These are phyloP conservation scores for Penicillium concentricum DNA, from an alignment of 2,329 filamentous ascomycete genomes.

Conservation along the genomic window DNA sequence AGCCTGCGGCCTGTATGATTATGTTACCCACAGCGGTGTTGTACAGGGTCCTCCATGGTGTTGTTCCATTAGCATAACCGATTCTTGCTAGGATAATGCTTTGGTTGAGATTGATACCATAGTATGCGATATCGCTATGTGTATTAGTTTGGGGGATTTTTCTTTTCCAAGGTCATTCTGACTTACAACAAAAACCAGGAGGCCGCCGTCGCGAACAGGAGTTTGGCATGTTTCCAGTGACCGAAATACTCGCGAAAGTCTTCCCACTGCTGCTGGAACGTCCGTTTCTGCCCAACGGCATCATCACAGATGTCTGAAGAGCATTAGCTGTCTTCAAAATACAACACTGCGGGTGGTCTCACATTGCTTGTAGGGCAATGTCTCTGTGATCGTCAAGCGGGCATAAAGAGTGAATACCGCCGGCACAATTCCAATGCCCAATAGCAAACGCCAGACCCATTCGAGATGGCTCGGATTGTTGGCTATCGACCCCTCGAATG, in stretches of 20 bases:
- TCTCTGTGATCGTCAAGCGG: conserved; percentile 26
- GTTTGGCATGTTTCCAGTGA: conserved; percentile 34
- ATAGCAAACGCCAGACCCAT: conserved; percentile 26
- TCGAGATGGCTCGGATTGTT: conserved; percentile 13
- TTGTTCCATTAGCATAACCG: conserved; percentile 32
- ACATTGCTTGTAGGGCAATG: conserved; percentile 16
- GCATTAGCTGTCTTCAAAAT: background rate
- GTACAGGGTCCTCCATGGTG: conserved; percentile 33
- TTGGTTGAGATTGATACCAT: conserved; percentile 38
- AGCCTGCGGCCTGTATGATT: conserved; percentile 27
- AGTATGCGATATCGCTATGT: conserved; percentile 31
- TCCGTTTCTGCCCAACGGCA: conserved; percentile 9
- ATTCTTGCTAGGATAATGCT: conserved; percentile 34
- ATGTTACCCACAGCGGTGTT: conserved; percentile 38
- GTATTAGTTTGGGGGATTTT: background rate
- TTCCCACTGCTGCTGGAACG: conserved; percentile 18
- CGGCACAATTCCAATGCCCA: conserved; percentile 26
- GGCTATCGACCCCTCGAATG: conserved; percentile 16
- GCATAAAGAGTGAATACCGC: conserved; percentile 24
- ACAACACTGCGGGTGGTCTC: background rate
- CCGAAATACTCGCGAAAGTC: conserved; percentile 33
- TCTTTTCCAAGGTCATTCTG: background rate
- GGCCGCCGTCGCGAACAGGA: conserved; percentile 32
- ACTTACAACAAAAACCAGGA: conserved; percentile 33
- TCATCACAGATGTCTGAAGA: conserved; percentile 14